Evolutionary conservation across 2,329 filamentous ascomycete species (phyloP).

Genomic region (Colletotrichum zoysiae): DNA sequence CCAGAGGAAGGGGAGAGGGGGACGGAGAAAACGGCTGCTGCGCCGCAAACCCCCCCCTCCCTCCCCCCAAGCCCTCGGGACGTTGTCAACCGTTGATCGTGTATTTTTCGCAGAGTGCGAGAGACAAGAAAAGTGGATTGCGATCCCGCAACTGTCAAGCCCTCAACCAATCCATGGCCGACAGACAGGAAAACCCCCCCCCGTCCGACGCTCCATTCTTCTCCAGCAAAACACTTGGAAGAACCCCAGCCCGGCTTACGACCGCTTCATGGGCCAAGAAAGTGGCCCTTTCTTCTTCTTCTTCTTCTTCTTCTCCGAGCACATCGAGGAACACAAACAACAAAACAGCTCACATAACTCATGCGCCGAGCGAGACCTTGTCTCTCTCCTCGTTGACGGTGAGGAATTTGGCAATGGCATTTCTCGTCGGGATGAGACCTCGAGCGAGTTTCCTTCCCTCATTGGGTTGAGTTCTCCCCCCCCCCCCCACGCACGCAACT

Average conservation of each 20-base stretch:
- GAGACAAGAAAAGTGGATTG: background rate
- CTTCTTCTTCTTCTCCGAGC: background rate
- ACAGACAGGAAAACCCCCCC: background rate
- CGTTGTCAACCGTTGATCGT: background rate
- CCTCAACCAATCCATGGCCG: background rate
- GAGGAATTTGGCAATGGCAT: constrained; percentile 21
- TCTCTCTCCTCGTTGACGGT: background rate
- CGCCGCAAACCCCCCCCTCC: too few relatives aligned
- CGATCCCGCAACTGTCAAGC: background rate
- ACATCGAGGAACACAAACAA: background rate
- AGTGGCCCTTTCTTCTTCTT: background rate
- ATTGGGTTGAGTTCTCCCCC: background rate
- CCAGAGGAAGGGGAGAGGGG: background rate
- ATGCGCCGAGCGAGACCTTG: constrained; percentile 40
- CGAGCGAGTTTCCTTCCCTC: background rate
- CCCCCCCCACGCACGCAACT: background rate
- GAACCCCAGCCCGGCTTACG: constrained; percentile 20
- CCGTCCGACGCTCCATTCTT: background rate
- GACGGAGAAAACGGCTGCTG: background rate
- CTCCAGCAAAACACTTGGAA: constrained; percentile 5
- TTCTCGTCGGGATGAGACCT: constrained; percentile 21
- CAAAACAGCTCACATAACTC: background rate
- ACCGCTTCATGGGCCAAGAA: constrained; percentile 19
- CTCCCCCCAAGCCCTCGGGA: background rate
- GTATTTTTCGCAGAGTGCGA: background rate